Base-by-base conservation (phyloP, 2,329 filamentous ascomycete genomes). In the Colletotrichum limetticola region DNA sequence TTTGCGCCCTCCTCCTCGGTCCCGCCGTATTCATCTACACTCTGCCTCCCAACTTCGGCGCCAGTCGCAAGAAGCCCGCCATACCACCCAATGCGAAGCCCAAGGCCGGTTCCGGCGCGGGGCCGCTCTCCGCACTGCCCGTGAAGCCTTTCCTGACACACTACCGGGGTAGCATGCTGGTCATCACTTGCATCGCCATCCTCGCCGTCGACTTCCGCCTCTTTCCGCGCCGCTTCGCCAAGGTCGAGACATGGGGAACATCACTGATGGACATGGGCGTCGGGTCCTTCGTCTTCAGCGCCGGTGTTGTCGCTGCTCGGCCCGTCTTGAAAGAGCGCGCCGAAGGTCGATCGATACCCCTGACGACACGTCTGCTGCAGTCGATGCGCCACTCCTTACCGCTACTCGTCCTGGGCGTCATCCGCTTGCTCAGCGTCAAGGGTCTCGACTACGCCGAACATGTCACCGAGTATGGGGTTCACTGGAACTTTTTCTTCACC, bases 401-500 rank as follows among this genome's bases (percentile, higher is more conserved):
- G 1, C 87, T 99, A 5, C 84, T 98, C 24, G 86, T 93, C 1
- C 87, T 99, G 5, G 97, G 97, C 16, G 80, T 97, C 28, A 86
- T 97, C 68, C 91, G 97, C 28, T 88, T 98, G 28, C 91, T 95
- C 76, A 97, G 92, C 77, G 95, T 98, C 79, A 99, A 99, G 84
- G 94, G 94, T 7, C 86, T 98, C 35, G 95, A 98, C 80, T 99
- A 99, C 80, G 95, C 95, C 3, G 97, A 99, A 82, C 97, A 99
- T 85, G 95, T 98, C 71, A 95, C 94, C 16, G 97, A 99, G 81
- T 99, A 99, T 80, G 97, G 97, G 56, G 94, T 99, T 11, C 97
- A 99, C 82, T 99, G 97, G 97, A 99, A 99, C 82, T 99, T 99
- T 83, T 99, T 99, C 88, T 98, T 98, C 84, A 99, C 97, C 0